Evolutionary conservation across 2,329 filamentous ascomycete species (phyloP), one percentile per base, ranked within the genome.

Genomic region (Chaetomiaceae sp.): DNA sequence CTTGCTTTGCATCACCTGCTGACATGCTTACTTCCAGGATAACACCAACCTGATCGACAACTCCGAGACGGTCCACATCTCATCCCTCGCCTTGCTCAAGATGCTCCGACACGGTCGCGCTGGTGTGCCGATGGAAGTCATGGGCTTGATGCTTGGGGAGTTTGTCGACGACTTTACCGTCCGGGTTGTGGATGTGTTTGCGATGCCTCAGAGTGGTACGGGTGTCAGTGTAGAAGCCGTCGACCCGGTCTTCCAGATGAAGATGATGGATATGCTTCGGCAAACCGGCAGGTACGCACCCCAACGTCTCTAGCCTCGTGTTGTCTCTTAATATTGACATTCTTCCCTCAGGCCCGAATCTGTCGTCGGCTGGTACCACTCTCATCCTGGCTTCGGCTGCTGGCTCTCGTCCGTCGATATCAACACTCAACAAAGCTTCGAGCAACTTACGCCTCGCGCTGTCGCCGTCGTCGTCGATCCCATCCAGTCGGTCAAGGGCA

Each of bases 201-300:
- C 94, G 56, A 99, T 99, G 94, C 94, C 94, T 19, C 94, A 99
- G 71, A 96, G 91, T 64, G 94, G 94, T 74, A 99, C 94, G 1
- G 94, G 94, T 63, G 94, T 99, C 64, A 96, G 90, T 73, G 94
- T 99, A 66, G 94, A 99, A 74, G 95, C 94, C 47, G 94, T 99
- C 59, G 94, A 99, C 70, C 91, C 91, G 9, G 94, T 99, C 31
- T 99, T 99, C 73, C 94, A 99, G 77, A 96, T 91, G 67, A 99
- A 96, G 81, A 99, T 99, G 94, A 99, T 99, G 94, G 94, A 99
- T 71, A 97, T 99, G 94, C 78, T 99, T 70, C 82, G 89, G 67
- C 94, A 99, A 79, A 99, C 94, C 54, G 94, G 94, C 75, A 83
- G 94, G 90, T 95, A 77, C 65, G 82, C 59, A 17, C n/a, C 5